Evolutionary conservation across 1,284 basidiomycete species (phyloP), one percentile per base, ranked within the genome.

Genomic region (Boletus sp.): DNA sequence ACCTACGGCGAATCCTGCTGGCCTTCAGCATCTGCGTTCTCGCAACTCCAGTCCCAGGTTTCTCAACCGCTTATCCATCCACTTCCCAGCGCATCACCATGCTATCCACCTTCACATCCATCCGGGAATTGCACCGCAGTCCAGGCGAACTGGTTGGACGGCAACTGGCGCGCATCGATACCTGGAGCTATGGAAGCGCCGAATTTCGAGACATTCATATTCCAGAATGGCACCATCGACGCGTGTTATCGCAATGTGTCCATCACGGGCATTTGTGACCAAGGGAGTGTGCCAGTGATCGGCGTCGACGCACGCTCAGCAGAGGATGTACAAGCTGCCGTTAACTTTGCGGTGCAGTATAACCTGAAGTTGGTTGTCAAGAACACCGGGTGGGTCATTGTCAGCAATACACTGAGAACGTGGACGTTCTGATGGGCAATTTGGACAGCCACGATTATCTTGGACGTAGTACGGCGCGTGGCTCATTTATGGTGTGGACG

Each of bases 311-410:
- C 76, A 0, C 73, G 76, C 9, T 69, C 59, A 0, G 70, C 71
- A 9, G 61, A 58, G 21, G 79, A 81, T 61, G 66, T 83, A 6
- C 77, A 80, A 60, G 77, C 74, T 43, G 79, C 65, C 5, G 52
- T 72, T 7, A 47, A 25, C 1, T 71, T 71, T 53, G 58, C 79
- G 0, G 72, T 65, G 11, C 63, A 71, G 43, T 71, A 80, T 53
- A 79, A 82, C 59, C 67, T 83, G 25, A 77, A 77, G 11, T 61
- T 82, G 6, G 78, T 79, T 1, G 71, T 84, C n/a, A 84, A 83
- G 67, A 81, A 80, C 57, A 82, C 82, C 14, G 81, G 81, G 76
- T 78, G 64, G 28, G 74, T 64, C 30, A 23, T 33, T n/a, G n/a
- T 51, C 6, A 23, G 13, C 35, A 23, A n/a, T n/a, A n/a, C n/a